Percentiles rank a stretch among this genome's conserved stretches.
These are phyloP conservation scores for Penicillium sp. DNA, from an alignment of 2,329 filamentous ascomycete genomes.

Conservation along the genomic window DNA sequence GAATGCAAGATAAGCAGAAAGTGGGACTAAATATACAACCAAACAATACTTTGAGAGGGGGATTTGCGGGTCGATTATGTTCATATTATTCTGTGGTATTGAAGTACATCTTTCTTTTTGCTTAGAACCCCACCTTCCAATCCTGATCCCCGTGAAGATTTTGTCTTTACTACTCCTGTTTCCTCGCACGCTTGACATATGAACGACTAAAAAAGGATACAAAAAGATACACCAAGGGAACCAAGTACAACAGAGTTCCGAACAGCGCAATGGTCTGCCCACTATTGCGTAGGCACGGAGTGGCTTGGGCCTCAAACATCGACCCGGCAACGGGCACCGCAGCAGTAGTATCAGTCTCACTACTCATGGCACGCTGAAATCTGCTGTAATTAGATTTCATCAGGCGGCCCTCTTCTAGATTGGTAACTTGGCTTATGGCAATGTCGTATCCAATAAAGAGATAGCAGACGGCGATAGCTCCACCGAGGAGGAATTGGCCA, in stretches of 20 bases:
- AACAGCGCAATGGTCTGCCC: background rate
- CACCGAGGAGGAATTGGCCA: background rate
- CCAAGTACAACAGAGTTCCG: background rate
- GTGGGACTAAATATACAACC: too few relatives aligned
- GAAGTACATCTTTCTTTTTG: too few relatives aligned
- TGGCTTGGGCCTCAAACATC: background rate
- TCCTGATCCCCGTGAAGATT: too few relatives aligned
- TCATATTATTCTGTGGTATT: too few relatives aligned
- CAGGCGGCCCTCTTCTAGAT: too few relatives aligned
- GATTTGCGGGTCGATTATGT: too few relatives aligned
- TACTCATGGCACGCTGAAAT: background rate
- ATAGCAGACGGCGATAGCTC: background rate
- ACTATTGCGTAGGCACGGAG: background rate
- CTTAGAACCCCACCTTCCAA: too few relatives aligned
- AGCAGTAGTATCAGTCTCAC: background rate
- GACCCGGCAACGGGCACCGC: too few relatives aligned
- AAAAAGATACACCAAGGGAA: background rate
- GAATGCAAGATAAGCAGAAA: too few relatives aligned
- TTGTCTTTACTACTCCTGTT: too few relatives aligned
- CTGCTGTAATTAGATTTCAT: background rate
- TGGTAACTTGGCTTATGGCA: too few relatives aligned
- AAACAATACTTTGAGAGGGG: too few relatives aligned
- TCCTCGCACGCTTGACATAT: background rate
- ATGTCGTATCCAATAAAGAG: background rate
- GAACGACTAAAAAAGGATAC: background rate